A percentile compares a stretch with the other conserved stretches of the same genome.
phyloP scores from a whole-genome alignment of 2,329 filamentous ascomycete genomes.

The Trichoderma oligosporum region DNA sequence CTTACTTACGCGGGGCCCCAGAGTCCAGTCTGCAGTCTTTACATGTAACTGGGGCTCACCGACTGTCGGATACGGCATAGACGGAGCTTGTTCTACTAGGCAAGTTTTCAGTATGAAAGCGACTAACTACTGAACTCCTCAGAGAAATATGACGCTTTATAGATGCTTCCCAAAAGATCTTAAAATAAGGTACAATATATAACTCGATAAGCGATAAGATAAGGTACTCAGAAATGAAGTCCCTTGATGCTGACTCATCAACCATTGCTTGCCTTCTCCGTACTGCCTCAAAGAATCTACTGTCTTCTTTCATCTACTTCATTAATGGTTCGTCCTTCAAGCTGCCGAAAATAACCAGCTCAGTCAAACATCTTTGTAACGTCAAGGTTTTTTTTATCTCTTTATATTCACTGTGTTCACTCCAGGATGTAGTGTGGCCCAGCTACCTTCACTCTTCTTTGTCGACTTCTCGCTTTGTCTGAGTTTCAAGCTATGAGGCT shows the following conservation, averaged over 20 bases:
- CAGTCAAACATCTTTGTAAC: not conserved
- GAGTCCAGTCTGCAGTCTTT: conserved; percentile 21
- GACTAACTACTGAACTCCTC: not conserved
- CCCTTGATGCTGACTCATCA: conserved; percentile 17
- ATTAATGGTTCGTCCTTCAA: not conserved
- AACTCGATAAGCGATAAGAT: too few relatives aligned
- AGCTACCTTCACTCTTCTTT: not conserved
- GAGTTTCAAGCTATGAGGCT: not conserved
- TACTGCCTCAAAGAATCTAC: too few relatives aligned
- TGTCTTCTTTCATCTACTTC: not conserved
- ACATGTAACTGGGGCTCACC: conserved; percentile 30
- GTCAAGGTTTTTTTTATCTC: not conserved
- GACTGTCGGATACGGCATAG: conserved; percentile 37
- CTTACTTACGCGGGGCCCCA: conserved; percentile 31
- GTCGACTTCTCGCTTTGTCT: not conserved
- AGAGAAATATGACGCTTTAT: too few relatives aligned
- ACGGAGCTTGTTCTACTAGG: not conserved
- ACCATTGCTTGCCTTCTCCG: too few relatives aligned
- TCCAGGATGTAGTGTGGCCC: too few relatives aligned
- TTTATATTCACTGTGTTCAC: not conserved
- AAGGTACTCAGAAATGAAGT: too few relatives aligned
- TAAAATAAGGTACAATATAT: too few relatives aligned
- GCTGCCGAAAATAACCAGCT: not conserved
- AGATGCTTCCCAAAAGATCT: too few relatives aligned
- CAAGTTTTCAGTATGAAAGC: not conserved